Conservation (phyloP, 352 stramenopile species). For the Plasmopara muralis region DNA sequence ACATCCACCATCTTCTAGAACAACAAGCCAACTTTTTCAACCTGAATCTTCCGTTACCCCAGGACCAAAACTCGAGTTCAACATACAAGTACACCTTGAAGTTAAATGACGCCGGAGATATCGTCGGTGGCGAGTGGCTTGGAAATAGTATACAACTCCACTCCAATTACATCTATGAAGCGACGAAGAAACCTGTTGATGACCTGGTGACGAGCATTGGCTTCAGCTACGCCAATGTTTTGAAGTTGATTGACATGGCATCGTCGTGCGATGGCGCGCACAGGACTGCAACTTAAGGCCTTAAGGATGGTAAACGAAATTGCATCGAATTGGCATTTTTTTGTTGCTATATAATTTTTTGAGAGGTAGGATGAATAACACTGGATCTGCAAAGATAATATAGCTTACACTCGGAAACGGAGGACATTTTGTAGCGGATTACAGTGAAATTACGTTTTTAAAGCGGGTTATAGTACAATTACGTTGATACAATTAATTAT, state of each 20-base stretch:
- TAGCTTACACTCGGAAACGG: too few relatives aligned
- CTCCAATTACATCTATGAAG: neutral
- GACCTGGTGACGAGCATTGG: neutral
- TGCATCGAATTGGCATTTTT: too few relatives aligned
- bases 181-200: neutral
- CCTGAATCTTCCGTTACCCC: neutral
- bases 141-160: neutral
- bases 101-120: neutral
- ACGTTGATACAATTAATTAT: too few relatives aligned
- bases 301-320: too few relatives aligned
- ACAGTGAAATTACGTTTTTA: too few relatives aligned
- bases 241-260: neutral
- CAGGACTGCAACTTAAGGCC: too few relatives aligned
- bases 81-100: neutral
- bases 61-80: neutral
- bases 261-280: too few relatives aligned
- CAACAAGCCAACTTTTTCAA: neutral
- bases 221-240: conserved; percentile 1
- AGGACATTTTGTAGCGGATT: too few relatives aligned
- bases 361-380: too few relatives aligned
- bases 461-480: too few relatives aligned
- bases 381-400: too few relatives aligned
- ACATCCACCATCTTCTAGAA: neutral
- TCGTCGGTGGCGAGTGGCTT: neutral
- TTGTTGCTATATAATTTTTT: too few relatives aligned